Base-by-base conservation (phyloP, 768 basidiomycete species). In the Auriscalpium vulgare region DNA sequence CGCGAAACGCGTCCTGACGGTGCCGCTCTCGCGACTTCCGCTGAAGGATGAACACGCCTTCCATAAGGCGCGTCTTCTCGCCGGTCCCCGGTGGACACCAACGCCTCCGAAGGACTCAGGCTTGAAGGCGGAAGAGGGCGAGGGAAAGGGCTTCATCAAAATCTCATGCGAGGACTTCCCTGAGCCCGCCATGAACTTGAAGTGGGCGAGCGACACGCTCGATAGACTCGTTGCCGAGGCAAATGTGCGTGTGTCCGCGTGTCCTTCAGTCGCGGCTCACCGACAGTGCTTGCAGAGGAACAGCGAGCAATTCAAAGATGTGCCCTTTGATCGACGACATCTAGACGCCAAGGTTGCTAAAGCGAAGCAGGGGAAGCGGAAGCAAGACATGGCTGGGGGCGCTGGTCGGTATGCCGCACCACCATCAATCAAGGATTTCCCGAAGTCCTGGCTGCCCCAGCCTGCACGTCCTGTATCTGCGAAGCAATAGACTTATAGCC, bases 151-250 rank as follows among this genome's bases (percentile, higher is more conserved):
- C 4, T 95, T 81, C 71, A 75, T 99, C 70, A 94, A 94, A 74
- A 88, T 98, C 58, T 79, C 88, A 1, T 93, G 90, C 66, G 95
- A 97, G 64, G 82, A 88, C 69, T 95, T 92, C 70, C 83, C 85
- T 8, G 77, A 81, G 61, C 81, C 85, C 2, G 77, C 82, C 29
- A 87, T 90, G 88, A 99, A 99, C 70, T 74, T 95, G 64, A 95
- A 95, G 70, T 95, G 92, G 88, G 91, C 88, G 43, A 88, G 87
- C 61, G 95, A 98, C 66, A 78, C 83, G 14, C 69, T 99, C 54
- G 88, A 94, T 65, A 73, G 78, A 62, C 72, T 99, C 45, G 68
- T 97, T 59, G 71, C 69, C n/a, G 86, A 85, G 64, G 91, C 94
- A 10, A 92, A 94, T 68, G 95, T 97, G 66, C 63, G 91, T 80